Base-by-base conservation (phyloP, 2,329 filamentous ascomycete genomes). In the Fusarium heterosporum region DNA sequence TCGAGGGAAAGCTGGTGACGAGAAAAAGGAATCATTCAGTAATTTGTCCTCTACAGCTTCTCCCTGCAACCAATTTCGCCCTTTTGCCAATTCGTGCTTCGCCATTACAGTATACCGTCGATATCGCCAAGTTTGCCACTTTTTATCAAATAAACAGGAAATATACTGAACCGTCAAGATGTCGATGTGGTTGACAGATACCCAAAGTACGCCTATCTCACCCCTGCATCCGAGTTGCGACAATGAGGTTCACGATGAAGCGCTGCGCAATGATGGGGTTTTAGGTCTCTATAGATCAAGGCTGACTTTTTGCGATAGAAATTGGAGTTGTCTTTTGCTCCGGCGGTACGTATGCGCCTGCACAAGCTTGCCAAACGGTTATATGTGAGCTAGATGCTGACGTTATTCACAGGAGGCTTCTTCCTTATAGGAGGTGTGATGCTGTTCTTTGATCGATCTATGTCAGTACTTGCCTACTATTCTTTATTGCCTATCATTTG, bases 241-340 rank as follows among this genome's bases (percentile, higher is more conserved):
- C 29, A 32, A 29, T 16, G 13, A 38, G 25, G 32, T 28, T 22
- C 25, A 32, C 41, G 22, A 49, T 50, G 61, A 49, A 54, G 53
- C 40, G 43, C 40, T 22, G 28, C 39, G 41, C 40, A 38, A 26
- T 14, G 30, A 36, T 25, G 34, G 13, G 40, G 29, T 17, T 17
- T 29, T 22, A 26, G 12, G 10, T 10, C n/a, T 6, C 12, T 50
- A 28, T 14, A 17, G 12, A 38, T 17, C 22, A 47, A 69, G 52
- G 67, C 78, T 82, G 59, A 82, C 75, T 17, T 11, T 54, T 60
- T 34, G 57, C n/a, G 47, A 72, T 75, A 98, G 96, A 99, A 81
- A 91, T 98, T 75, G 96, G 96, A 73, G 94, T 97, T 66, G 93
- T 94, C 78, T 99, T 99, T 84, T 98, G 96, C 86, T 96, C 93